Evolutionary conservation across 371 early-diverging fungal species (phyloP), one percentile per base, ranked within the genome.

Genomic region (Nematocida homosporus): DNA sequence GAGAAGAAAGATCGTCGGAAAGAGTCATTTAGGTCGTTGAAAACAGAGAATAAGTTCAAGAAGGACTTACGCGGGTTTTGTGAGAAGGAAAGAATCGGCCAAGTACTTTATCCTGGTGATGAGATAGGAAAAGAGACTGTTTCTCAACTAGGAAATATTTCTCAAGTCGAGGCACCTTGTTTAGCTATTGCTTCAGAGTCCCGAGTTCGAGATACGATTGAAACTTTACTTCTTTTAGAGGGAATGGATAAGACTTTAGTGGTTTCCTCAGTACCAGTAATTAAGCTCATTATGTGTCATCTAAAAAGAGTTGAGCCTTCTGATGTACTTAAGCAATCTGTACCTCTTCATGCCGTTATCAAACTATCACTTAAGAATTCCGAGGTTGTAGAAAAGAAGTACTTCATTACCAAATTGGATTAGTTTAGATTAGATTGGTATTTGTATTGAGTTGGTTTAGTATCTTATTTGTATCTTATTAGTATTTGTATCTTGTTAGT

Each of bases 321-420:
- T 61, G 51, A 48, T 51, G 32, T 6, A 38, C 47, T 23, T 10
- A 38, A 42, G 30, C 63, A 63, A 25, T 30, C 38, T 3, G 25
- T 44, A 6, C 63, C 40, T 13, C 8, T 63, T 20, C 63, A 47
- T 30, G 25, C 52, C 8, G 8, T 72, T 4, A 53, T 72, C 23
- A 72, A 72, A 44, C 27, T 72, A 29, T 13, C 52, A 3, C 53
- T 72, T 4, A 60, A 63, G 25, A 64, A 64, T 6, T 23, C 53
- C 1, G 63, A 72, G 37, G 63, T 72, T 37, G 44, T 30, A 30
- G 75, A 72, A 47, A 60, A 63, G 34, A 72, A 37, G 41, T 44
- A 60, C 32, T 63, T 37, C 29, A 38, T 63, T 4, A 44, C 63
- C 32, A 6, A 38, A 3, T 5, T n/a, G n/a, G n/a, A n/a, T n/a